phyloP scores from a whole-genome alignment of 345 rosid species.

The Dipteronia dyeriana region DNA sequence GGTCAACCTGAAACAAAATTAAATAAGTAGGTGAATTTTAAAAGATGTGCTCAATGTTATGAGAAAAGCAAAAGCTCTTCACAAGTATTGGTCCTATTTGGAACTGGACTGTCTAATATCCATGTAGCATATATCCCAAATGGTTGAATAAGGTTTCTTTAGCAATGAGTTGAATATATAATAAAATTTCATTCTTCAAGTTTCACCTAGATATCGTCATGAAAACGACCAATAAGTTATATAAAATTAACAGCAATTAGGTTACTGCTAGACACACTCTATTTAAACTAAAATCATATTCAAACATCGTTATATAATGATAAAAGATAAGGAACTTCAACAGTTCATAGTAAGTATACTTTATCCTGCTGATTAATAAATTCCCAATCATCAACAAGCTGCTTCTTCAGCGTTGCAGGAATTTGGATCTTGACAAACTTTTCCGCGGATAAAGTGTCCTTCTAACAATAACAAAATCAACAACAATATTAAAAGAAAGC shows the following conservation, averaged over 20 bases:
- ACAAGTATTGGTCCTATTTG: background rate
- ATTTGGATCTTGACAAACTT: constrained; percentile 82
- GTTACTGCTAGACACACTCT: background rate
- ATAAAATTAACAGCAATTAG: background rate
- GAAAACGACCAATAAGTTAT: background rate
- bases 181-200: background rate
- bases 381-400: constrained; percentile 91
- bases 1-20: background rate
- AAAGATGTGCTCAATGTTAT: background rate
- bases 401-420: constrained; percentile 77
- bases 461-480: constrained; percentile 39
- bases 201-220: constrained; percentile 2
- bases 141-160: background rate
- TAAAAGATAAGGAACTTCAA: background rate
- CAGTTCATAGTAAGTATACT: constrained; percentile 41
- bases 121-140: background rate
- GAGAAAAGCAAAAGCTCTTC: background rate
- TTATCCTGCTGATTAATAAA: constrained; percentile 73
- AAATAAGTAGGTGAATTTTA: background rate
- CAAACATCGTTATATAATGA: constrained; percentile 4
- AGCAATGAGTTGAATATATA: background rate
- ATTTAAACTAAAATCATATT: constrained; percentile 9
- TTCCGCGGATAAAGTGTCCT: constrained; percentile 52
- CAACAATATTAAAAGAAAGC: constrained; percentile 4
- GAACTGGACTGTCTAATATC: background rate